Conservation (phyloP, 495 filamentous ascomycete genomes). For the Achaetomiella virescens region DNA sequence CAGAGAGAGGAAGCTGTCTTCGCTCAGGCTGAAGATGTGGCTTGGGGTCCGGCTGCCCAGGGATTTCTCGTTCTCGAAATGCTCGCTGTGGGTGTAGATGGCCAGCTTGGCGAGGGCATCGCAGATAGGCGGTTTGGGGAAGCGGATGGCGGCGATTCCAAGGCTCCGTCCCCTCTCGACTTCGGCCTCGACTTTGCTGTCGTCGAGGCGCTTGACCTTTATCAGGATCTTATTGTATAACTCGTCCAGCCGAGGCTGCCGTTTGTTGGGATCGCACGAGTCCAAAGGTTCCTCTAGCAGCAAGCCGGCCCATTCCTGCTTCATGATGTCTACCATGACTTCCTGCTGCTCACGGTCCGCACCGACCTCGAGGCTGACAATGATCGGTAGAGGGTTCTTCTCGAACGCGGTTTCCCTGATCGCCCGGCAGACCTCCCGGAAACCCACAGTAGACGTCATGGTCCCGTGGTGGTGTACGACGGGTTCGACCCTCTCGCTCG, state of each 20-base stretch:
- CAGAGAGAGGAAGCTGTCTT: slow-evolving; percentile 63
- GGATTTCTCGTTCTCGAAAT: slow-evolving; percentile 60
- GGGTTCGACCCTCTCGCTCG: slow-evolving; percentile 20
- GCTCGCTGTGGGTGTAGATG: slow-evolving; percentile 77
- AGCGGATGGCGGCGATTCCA: slow-evolving; percentile 34
- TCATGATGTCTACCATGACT: slow-evolving; percentile 89
- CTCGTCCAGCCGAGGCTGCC: slow-evolving; percentile 63
- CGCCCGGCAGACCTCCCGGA: slow-evolving; percentile 76
- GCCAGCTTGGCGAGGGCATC: slow-evolving; percentile 65
- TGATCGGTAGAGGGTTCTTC: slow-evolving; percentile 65
- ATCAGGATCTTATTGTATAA: slow-evolving; percentile 77
- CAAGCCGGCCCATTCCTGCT: slow-evolving; percentile 68
- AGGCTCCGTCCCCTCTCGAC: slow-evolving; percentile 21
- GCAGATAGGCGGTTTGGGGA: slow-evolving; percentile 55
- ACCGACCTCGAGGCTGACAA: slow-evolving; percentile 88
- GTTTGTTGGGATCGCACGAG: slow-evolving; percentile 39
- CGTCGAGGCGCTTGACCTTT: slow-evolving; percentile 72
- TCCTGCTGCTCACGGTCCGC: slow-evolving; percentile 74
- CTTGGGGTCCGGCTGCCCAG: slow-evolving; percentile 56
- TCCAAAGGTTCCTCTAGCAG: slow-evolving; percentile 56
- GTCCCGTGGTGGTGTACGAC: slow-evolving; percentile 53
- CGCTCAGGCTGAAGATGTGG: slow-evolving; percentile 82
- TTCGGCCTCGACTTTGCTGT: slow-evolving; percentile 26
- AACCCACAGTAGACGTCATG: slow-evolving; percentile 76
- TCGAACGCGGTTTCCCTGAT: slow-evolving; percentile 76